Conservation (phyloP, 1,284 basidiomycete genomes). For the Agaricales sp. region DNA sequence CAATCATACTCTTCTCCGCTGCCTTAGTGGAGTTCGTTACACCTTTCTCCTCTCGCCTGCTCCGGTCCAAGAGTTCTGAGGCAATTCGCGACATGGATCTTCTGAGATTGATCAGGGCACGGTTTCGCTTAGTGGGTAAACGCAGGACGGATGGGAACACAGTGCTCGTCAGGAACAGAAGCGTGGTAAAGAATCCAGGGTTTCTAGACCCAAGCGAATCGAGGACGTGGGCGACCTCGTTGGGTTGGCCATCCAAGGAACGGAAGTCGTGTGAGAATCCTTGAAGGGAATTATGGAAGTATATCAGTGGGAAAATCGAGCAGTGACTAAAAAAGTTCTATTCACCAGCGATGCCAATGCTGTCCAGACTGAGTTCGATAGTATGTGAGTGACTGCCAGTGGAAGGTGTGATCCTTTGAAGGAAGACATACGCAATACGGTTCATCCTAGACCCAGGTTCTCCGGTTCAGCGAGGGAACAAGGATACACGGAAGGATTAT, state of each 20-base stretch:
- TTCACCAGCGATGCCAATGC: slow-evolving; percentile 40
- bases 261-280: slow-evolving; percentile 2
- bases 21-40: slow-evolving; percentile 16
- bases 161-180: neutral
- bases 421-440: slow-evolving; percentile 29
- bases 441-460: slow-evolving; percentile 30
- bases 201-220: neutral
- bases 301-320: slow-evolving; percentile 17
- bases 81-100: slow-evolving; percentile 34
- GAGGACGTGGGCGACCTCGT: neutral
- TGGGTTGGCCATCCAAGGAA: neutral
- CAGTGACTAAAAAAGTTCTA: slow-evolving; percentile 15
- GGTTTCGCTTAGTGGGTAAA: slow-evolving; percentile 27
- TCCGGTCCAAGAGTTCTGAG: slow-evolving; percentile 31
- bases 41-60: slow-evolving; percentile 28
- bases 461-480: neutral
- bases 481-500: neutral
- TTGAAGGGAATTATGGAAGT: neutral
- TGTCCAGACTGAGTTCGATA: slow-evolving; percentile 33
- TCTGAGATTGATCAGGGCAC: slow-evolving; percentile 25
- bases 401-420: neutral
- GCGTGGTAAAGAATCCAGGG: neutral
- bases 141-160: slow-evolving; percentile 7
- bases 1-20: slow-evolving; percentile 45
- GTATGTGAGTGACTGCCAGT: neutral